Evolutionary conservation across 192 early-diverging fungal species (phyloP).

Genomic region (Backusella tarrabulga): DNA sequence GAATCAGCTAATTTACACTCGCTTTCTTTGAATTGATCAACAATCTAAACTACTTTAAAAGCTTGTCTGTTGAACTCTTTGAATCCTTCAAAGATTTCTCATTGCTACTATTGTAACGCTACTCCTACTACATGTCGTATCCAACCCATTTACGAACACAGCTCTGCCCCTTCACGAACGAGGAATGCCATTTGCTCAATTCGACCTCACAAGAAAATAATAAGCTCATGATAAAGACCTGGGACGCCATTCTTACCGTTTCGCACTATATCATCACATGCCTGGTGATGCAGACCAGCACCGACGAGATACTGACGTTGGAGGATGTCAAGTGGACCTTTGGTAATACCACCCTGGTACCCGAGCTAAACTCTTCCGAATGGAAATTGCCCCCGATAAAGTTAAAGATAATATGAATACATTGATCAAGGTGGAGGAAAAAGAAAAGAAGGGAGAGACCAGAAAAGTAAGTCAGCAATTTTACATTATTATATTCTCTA

Average conservation of each 20-base stretch:
- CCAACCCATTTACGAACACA: constrained; percentile 22
- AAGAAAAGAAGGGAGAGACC: too few species aligned
- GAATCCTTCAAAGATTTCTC: constrained; percentile 15
- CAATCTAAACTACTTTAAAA: background rate
- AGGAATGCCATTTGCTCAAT: background rate
- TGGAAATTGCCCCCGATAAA: constrained; percentile 7
- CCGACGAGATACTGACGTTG: constrained; percentile 26
- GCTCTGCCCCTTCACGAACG: constrained; percentile 18
- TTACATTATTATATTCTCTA: too few species aligned
- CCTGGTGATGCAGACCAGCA: constrained; percentile 36
- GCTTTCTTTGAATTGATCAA: constrained; percentile 46
- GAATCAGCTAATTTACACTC: constrained; percentile 45
- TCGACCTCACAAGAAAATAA: constrained; percentile 14
- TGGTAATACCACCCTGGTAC: constrained; percentile 38
- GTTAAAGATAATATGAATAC: background rate
- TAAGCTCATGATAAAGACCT: background rate
- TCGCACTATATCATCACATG: constrained; percentile 34
- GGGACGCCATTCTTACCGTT: constrained; percentile 20
- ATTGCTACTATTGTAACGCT: background rate
- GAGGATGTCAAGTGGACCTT: constrained; percentile 37
- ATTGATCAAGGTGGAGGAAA: too few species aligned
- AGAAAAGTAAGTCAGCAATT: too few species aligned
- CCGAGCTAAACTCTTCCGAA: constrained; percentile 25
- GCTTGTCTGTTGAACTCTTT: constrained; percentile 5
- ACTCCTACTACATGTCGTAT: constrained; percentile 14